phyloP scores from a whole-genome alignment of 2,329 filamentous ascomycete species.

The Emmonsiellopsis sp. region DNA sequence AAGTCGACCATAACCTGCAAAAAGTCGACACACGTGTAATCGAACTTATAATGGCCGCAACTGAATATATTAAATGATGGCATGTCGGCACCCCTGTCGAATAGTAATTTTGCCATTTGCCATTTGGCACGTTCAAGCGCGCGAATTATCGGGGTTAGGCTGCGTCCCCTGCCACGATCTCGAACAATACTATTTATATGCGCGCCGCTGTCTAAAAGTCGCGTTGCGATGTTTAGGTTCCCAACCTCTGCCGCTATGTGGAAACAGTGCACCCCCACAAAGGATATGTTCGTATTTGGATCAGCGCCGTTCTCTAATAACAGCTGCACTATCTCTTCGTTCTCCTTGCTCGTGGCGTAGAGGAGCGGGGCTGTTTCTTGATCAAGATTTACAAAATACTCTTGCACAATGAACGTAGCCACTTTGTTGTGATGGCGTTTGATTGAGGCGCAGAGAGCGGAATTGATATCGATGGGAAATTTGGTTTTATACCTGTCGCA shows the following conservation, averaged over 20 bases:
- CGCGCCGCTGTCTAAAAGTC: neutral
- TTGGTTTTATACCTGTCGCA: no score
- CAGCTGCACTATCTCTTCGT: neutral
- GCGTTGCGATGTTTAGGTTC: neutral
- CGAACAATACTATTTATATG: neutral
- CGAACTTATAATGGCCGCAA: no score
- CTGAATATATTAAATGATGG: no score
- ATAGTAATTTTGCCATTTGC: no score
- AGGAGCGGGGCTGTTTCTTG: neutral
- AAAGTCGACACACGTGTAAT: no score
- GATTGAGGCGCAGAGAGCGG: neutral
- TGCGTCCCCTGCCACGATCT: neutral
- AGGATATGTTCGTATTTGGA: neutral
- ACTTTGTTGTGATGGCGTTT: neutral
- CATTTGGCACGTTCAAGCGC: no score
- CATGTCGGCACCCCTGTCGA: no score
- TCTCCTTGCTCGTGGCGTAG: neutral
- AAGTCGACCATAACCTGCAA: no score
- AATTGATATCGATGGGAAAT: no score
- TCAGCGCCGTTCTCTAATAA: slow-evolving; percentile 1
- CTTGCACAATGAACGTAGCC: neutral
- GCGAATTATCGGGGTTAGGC: no score
- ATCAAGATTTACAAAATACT: neutral
- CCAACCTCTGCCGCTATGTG: neutral
- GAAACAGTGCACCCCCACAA: neutral